Evolutionary conservation across 2,329 filamentous ascomycete genomes (phyloP).

Genomic region (Aspergillus viridinutans): DNA sequence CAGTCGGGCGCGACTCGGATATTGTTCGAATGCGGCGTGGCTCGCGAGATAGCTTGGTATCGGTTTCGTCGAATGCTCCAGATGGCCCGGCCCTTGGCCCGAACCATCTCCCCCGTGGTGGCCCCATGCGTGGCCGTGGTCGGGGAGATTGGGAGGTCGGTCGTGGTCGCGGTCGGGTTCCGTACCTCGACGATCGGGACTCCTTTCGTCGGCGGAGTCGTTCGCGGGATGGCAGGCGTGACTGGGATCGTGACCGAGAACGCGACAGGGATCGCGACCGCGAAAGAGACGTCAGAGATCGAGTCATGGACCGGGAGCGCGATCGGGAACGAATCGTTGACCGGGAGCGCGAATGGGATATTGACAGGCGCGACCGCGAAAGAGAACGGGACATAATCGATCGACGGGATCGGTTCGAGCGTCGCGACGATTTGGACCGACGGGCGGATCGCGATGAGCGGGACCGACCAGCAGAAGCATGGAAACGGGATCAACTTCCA

Average conservation of each 20-base stretch:
- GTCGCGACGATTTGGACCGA: slow-evolving; percentile 28
- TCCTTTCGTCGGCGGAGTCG: slow-evolving; percentile 41
- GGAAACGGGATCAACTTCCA: slow-evolving; percentile 40
- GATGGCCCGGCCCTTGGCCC: slow-evolving; percentile 34
- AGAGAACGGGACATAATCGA: slow-evolving; percentile 19
- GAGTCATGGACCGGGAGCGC: slow-evolving; percentile 29
- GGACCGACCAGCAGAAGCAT: slow-evolving; percentile 30
- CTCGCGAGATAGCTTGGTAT: slow-evolving; percentile 41
- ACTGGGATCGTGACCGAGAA: slow-evolving; percentile 35
- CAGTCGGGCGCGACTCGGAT: slow-evolving; percentile 35
- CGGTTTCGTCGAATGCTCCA: slow-evolving; percentile 31
- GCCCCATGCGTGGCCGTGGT: slow-evolving; percentile 39
- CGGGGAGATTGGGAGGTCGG: slow-evolving; percentile 43
- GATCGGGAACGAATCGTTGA: slow-evolving; percentile 24
- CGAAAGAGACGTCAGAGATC: slow-evolving; percentile 29
- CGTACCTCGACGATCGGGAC: slow-evolving; percentile 41
- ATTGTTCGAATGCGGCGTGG: slow-evolving; percentile 40
- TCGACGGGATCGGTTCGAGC: slow-evolving; percentile 27
- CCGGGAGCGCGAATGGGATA: slow-evolving; percentile 31
- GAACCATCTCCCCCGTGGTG: slow-evolving; percentile 33
- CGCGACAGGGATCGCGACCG: slow-evolving; percentile 35
- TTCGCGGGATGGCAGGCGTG: slow-evolving; percentile 42
- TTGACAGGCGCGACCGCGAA: slow-evolving; percentile 28
- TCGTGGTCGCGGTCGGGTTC: slow-evolving; percentile 39
- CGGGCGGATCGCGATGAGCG: slow-evolving; percentile 28